Evolutionary conservation across 1,139 yeast genomes (phyloP).

Genomic region (Pneumocystis jirovecii): DNA sequence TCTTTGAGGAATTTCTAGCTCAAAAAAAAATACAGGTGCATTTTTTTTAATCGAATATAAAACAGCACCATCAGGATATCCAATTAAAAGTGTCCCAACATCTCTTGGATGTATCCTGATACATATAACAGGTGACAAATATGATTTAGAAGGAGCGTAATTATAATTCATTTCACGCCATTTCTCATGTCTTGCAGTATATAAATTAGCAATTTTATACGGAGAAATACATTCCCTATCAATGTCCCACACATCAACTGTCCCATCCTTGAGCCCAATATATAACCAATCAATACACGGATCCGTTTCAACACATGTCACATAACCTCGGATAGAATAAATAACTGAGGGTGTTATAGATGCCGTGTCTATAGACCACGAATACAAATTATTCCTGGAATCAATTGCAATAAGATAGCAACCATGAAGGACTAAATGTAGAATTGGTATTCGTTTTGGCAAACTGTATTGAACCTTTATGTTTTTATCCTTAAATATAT

Average conservation of each 20-base stretch:
- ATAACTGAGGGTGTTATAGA: constrained; percentile 13
- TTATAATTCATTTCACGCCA: constrained; percentile 14
- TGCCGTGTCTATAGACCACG: constrained; percentile 55
- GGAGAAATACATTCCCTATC: constrained; percentile 61
- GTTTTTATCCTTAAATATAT: constrained; percentile 70
- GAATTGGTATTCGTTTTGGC: constrained; percentile 38
- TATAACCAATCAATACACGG: constrained; percentile 81
- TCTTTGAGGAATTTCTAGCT: constrained; percentile 44
- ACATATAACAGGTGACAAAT: constrained; percentile 41
- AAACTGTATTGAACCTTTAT: constrained; percentile 52
- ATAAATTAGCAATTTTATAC: constrained; percentile 56
- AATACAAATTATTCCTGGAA: constrained; percentile 38
- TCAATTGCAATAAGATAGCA: constrained; percentile 68
- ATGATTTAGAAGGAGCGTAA: constrained; percentile 15
- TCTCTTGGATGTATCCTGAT: constrained; percentile 83
- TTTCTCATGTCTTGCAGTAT: constrained; percentile 27
- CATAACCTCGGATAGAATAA: constrained; percentile 34
- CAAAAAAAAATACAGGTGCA: constrained; percentile 39
- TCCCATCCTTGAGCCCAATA: constrained; percentile 68
- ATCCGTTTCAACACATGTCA: constrained; percentile 59
- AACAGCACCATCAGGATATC: constrained; percentile 57
- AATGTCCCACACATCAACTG: constrained; percentile 60
- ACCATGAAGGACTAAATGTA: constrained; percentile 49
- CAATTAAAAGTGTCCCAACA: constrained; percentile 57
- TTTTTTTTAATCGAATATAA: constrained; percentile 52